Conservation (phyloP, 495 filamentous ascomycete genomes). For the Podospora appendiculata region DNA sequence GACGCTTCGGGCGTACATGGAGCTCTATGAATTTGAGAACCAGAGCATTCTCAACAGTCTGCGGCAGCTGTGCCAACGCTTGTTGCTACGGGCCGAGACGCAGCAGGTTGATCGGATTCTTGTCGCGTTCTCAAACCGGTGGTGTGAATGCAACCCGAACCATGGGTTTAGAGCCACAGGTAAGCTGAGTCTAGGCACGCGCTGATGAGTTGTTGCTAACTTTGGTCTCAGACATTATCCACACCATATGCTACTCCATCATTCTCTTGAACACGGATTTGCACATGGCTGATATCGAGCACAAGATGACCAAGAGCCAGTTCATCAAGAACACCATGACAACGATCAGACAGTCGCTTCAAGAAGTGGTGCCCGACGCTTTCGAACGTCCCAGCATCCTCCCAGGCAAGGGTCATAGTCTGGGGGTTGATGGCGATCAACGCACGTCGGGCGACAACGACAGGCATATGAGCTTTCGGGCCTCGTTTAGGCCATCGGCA, state of each 20-base stretch:
- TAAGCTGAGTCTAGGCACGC: slow-evolving; percentile 32
- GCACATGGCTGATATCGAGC: slow-evolving; percentile 86
- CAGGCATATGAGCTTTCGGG: slow-evolving; percentile 29
- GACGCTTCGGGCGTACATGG: slow-evolving; percentile 80
- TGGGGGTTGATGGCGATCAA: slow-evolving; percentile 15
- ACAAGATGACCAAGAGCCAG: slow-evolving; percentile 90
- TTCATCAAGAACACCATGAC: slow-evolving; percentile 97
- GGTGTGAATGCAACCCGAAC: slow-evolving; percentile 91
- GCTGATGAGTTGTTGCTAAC: slow-evolving; percentile 3
- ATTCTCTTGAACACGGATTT: slow-evolving; percentile 94
- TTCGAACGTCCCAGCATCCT: slow-evolving; percentile 49
- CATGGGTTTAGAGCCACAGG: slow-evolving; percentile 89
- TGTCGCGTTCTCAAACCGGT: slow-evolving; percentile 75
- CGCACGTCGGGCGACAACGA: slow-evolving; percentile 37
- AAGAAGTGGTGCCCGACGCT: slow-evolving; percentile 59
- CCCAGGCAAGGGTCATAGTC: slow-evolving; percentile 25
- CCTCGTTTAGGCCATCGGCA: slow-evolving; percentile 40
- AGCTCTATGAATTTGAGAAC: slow-evolving; percentile 78
- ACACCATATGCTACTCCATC: slow-evolving; percentile 94
- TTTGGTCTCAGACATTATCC: slow-evolving; percentile 66
- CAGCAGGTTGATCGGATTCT: slow-evolving; percentile 95
- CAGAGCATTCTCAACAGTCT: slow-evolving; percentile 74
- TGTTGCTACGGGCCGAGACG: slow-evolving; percentile 87
- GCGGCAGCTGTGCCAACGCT: slow-evolving; percentile 68
- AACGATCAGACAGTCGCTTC: slow-evolving; percentile 69